Base-by-base conservation (phyloP, 148 eudicot species). In the Amaranthus palmeri region DNA sequence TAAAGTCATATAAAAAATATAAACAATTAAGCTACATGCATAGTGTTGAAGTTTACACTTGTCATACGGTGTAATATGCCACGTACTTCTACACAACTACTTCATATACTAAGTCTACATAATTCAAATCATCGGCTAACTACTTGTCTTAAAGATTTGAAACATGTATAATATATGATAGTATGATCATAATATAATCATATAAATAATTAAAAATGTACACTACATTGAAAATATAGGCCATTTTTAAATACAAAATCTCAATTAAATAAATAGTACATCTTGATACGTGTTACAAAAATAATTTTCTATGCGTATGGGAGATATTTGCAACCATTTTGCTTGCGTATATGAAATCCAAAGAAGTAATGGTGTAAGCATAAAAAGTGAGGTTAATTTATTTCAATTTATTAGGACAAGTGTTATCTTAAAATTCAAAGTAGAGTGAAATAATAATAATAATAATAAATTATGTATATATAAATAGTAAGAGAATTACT, bases 331-430 rank as follows among this genome's bases (percentile, higher is more conserved):
- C 62, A 36, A 8, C 18, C 36, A 18, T 36, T 25, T 3, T 59
- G 62, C 62, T 59, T 59, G 62, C 62, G 62, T 59, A 59, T 6
- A 59, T 18, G 62, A 59, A 59, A 59, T 59, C 62, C 10, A 36
- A 57, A 0, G 10, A 57, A 18, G 9, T 57, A 12, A 17, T 57
- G 61, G 61, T 57, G 41, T 57, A 18, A 57, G 61, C 61, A 57
- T 7, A 17, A 25, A 57, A 57, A 57, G 61, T 8, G 10, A 57
- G 61, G 10, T 8, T 57, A 57, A 18, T 18, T 25, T 17, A 57
- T 57, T 17, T 57, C 40, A 8, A 17, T 57, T 17, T 3, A 3
- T 7, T 0, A 57, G 61, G 36, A 36, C 61, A 57, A 57, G 61
- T 57, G 61, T 57, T 15, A 6, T 41, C 61, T 17, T 57, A 8